phyloP scores from a whole-genome alignment of 2,329 filamentous ascomycete species.

The Ascochyta fabae region DNA sequence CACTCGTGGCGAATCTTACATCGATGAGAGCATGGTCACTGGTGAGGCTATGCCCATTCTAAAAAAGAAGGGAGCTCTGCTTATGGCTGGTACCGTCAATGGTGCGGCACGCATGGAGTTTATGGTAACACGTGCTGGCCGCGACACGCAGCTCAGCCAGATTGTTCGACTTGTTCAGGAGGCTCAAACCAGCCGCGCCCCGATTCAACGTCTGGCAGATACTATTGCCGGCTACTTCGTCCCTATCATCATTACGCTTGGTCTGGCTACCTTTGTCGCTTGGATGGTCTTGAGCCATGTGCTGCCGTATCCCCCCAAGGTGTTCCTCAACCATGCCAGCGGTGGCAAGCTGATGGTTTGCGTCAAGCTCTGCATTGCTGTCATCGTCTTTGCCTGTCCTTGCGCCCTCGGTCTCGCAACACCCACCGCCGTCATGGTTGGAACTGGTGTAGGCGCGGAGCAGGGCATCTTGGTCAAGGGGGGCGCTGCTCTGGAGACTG shows the following conservation, averaged over 20 bases:
- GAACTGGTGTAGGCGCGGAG: slow-evolving; percentile 94
- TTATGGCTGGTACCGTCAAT: slow-evolving; percentile 96
- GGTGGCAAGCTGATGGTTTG: slow-evolving; percentile 97
- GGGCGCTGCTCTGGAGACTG: slow-evolving; percentile 86
- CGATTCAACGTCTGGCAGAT: slow-evolving; percentile 93
- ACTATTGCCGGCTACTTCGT: slow-evolving; percentile 93
- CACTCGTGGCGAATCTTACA: slow-evolving; percentile 87
- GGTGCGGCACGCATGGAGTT: slow-evolving; percentile 91
- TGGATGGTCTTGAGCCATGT: slow-evolving; percentile 97
- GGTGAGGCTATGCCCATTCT: slow-evolving; percentile 95
- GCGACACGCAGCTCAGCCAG: slow-evolving; percentile 95
- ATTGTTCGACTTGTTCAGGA: slow-evolving; percentile 99
- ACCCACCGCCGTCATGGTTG: slow-evolving; percentile 98
- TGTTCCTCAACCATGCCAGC: slow-evolving; percentile 80
- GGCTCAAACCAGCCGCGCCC: slow-evolving; percentile 90
- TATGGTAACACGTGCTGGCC: slow-evolving; percentile 86
- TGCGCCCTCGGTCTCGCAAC: slow-evolving; percentile 96
- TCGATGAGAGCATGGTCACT: slow-evolving; percentile 98
- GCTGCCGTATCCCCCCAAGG: slow-evolving; percentile 80
- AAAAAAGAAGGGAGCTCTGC: slow-evolving; percentile 77
- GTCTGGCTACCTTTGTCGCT: slow-evolving; percentile 80
- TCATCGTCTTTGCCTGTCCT: slow-evolving; percentile 97
- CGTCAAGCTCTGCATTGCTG: slow-evolving; percentile 95
- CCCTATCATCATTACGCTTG: slow-evolving; percentile 83
- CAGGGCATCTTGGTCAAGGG: slow-evolving; percentile 98